Conservation (phyloP, 257 asterid species). For the Sherardia arvensis region DNA sequence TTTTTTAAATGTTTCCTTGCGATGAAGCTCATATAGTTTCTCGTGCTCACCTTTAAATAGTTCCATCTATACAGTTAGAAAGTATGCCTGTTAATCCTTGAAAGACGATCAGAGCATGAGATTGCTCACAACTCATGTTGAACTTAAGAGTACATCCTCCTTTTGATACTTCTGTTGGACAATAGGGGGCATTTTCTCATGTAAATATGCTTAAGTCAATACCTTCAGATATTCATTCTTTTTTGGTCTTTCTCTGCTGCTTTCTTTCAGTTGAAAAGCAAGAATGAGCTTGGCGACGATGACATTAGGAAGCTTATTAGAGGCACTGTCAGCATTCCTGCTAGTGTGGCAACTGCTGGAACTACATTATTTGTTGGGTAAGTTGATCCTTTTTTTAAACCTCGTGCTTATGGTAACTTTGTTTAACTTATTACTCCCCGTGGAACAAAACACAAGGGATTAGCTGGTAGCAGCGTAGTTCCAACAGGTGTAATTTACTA, state of each 20-base stretch:
- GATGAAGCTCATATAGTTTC: background rate
- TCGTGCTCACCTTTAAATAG: background rate
- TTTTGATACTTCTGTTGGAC: conserved; percentile 3
- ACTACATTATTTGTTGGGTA: conserved; percentile 76
- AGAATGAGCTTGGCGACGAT: conserved; percentile 41
- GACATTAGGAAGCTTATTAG: conserved; percentile 61
- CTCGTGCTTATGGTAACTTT: background rate
- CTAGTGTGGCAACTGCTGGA: conserved; percentile 92
- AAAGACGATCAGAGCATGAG: background rate
- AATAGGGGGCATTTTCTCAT: background rate
- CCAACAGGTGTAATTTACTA: background rate
- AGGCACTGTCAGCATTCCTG: conserved; percentile 58
- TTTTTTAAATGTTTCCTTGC: too few relatives aligned
- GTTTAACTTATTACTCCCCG: background rate
- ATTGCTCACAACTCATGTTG: background rate
- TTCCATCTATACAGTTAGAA: background rate
- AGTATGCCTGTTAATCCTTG: background rate
- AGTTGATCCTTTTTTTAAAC: conserved; percentile 15
- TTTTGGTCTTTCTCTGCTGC: conserved; percentile 4
- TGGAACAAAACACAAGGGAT: background rate
- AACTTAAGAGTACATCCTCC: background rate
- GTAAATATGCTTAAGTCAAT: background rate
- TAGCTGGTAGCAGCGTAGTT: background rate
- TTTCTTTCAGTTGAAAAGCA: conserved; percentile 54
- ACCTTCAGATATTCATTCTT: background rate